A percentile compares a stretch with the other conserved stretches of the same genome.
phyloP scores from a whole-genome alignment of 2,329 filamentous ascomycete genomes.

The Paracorniculantispora psalliotae region DNA sequence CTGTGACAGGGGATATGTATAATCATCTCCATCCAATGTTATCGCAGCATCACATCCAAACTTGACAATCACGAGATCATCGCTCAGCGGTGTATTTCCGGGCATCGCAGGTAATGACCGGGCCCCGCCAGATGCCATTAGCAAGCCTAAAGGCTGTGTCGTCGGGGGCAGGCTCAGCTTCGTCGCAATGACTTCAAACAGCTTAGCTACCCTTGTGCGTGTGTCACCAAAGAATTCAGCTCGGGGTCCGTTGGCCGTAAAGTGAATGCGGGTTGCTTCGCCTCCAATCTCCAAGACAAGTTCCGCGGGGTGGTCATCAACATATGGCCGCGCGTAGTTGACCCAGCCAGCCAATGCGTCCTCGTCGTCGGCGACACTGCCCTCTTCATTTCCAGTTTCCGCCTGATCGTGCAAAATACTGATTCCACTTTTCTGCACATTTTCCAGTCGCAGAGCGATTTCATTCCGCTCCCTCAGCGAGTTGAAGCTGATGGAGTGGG shows the following conservation, averaged over 20 bases:
- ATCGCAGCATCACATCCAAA: constrained; percentile 58
- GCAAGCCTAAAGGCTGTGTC: constrained; percentile 56
- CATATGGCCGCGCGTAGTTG: constrained; percentile 77
- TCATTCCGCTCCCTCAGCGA: constrained; percentile 62
- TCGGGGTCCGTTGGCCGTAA: constrained; percentile 35
- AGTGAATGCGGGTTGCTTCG: constrained; percentile 57
- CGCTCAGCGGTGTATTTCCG: constrained; percentile 63
- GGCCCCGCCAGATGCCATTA: constrained; percentile 61
- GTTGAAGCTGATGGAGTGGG: constrained; percentile 72
- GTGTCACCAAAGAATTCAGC: constrained; percentile 70
- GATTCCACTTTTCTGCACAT: constrained; percentile 83
- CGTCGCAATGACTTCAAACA: constrained; percentile 76
- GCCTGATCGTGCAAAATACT: constrained; percentile 51
- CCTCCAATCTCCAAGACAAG: constrained; percentile 75
- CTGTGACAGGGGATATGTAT: constrained; percentile 27
- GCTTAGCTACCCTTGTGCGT: constrained; percentile 62
- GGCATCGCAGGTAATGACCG: constrained; percentile 59
- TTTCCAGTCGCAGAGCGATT: constrained; percentile 74
- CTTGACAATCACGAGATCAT: constrained; percentile 62
- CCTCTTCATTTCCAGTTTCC: not conserved
- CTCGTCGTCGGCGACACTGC: constrained; percentile 17
- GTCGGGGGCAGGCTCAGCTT: constrained; percentile 67
- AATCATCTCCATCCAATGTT: constrained; percentile 51
- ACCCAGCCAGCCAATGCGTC: constrained; percentile 49
- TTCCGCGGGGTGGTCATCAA: constrained; percentile 69